Percentiles rank a stretch among this genome's conserved stretches.
These are phyloP conservation scores for Thinopyrum elongatum DNA, from an alignment of 176 grass and related monocot species.

Conservation along the genomic window DNA sequence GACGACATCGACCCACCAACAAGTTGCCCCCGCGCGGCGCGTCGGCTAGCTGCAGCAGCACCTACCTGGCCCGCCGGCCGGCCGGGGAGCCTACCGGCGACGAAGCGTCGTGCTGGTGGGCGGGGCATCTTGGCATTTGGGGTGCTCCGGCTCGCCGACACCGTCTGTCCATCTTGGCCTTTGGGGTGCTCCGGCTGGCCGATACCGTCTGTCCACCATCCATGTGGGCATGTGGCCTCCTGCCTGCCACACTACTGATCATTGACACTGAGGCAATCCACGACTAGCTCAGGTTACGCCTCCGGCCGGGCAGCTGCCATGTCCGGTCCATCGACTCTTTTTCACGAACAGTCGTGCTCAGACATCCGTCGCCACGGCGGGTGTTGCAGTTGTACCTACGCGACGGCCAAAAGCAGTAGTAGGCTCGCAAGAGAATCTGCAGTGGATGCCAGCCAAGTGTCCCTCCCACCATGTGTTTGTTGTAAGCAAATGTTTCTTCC, in stretches of 20 bases:
- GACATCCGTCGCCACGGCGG: background rate
- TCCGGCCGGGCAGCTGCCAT: background rate
- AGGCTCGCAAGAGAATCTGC: background rate
- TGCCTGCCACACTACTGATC: background rate
- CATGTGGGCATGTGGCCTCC: background rate
- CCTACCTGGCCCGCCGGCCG: no score
- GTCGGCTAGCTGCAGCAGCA: background rate
- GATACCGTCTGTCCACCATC: background rate
- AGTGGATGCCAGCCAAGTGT: background rate
- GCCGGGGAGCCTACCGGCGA: no score
- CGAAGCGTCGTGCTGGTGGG: no score
- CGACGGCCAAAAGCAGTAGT: background rate
- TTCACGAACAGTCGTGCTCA: background rate
- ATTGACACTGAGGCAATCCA: background rate
- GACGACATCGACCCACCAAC: background rate
- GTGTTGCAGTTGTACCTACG: background rate
- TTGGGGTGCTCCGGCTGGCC: no score
- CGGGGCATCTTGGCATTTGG: background rate
- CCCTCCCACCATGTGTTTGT: background rate
- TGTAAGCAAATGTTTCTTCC: background rate
- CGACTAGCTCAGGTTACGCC: background rate
- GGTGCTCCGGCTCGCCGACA: no score
- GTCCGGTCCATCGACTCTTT: background rate
- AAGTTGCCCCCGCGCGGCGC: background rate
- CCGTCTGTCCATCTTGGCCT: background rate